phyloP scores from a whole-genome alignment of 768 basidiomycete species.

The Agrocybe praecox region DNA sequence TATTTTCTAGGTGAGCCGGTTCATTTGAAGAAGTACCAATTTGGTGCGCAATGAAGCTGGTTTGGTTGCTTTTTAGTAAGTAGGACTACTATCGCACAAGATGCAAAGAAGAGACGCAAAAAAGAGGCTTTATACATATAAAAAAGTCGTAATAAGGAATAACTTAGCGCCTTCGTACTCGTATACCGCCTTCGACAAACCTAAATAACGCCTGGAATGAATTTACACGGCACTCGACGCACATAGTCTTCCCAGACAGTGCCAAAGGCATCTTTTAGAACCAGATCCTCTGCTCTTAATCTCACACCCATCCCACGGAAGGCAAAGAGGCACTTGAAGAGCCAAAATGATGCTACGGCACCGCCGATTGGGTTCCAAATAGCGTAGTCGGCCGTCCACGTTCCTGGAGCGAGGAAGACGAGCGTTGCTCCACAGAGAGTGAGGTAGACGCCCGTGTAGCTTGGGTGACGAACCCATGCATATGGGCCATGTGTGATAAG shows the following conservation, averaged over 20 bases:
- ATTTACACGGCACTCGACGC: slow-evolving; percentile 33
- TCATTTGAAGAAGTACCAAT: no score
- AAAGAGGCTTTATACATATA: not conserved
- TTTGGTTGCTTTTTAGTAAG: no score
- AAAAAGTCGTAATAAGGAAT: not conserved
- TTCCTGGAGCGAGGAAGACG: slow-evolving; percentile 32
- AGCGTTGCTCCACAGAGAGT: slow-evolving; percentile 35
- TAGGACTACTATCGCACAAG: not conserved
- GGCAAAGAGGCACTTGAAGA: slow-evolving; percentile 33
- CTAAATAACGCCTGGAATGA: slow-evolving; percentile 38
- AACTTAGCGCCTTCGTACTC: not conserved
- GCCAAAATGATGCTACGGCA: slow-evolving; percentile 27
- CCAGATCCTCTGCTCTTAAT: slow-evolving; percentile 36
- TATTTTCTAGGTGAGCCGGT: no score
- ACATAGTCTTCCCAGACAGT: slow-evolving; percentile 38
- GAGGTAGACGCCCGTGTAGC: slow-evolving; percentile 42
- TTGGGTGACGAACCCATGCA: slow-evolving; percentile 45
- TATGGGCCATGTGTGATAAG: slow-evolving; percentile 47
- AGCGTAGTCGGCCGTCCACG: slow-evolving; percentile 29
- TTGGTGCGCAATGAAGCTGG: no score
- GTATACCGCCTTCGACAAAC: not conserved
- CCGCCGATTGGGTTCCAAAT: slow-evolving; percentile 24
- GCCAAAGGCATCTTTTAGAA: slow-evolving; percentile 37
- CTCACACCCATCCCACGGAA: slow-evolving; percentile 33
- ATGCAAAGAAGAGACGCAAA: not conserved